A percentile compares a stretch with the other conserved stretches of the same genome.
phyloP scores from a whole-genome alignment of 1,139 yeast species.

The Kodamaea ohmeri region DNA sequence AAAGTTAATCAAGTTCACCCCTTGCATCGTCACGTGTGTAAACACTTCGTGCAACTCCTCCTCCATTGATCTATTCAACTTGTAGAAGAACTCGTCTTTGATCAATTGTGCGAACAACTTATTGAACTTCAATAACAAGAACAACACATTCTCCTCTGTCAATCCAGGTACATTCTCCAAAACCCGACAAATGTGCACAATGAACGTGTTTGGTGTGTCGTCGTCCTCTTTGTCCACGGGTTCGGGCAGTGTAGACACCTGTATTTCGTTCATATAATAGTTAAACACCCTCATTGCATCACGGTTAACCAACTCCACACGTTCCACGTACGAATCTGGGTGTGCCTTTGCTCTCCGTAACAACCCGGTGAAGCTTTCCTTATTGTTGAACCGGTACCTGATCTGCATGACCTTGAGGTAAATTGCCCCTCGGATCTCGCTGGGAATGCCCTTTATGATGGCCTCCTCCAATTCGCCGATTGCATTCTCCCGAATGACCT shows the following conservation, averaged over 20 bases:
- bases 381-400: conserved; percentile 30
- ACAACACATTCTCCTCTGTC: conserved; percentile 31
- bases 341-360: conserved; percentile 29
- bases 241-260: conserved; percentile 3
- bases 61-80: conserved; percentile 37
- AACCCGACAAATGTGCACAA: conserved; percentile 23
- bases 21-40: conserved; percentile 38
- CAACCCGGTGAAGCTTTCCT: conserved; percentile 31
- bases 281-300: conserved; percentile 34
- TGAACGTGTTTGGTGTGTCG: conserved; percentile 23
- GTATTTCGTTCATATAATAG: conserved; percentile 30
- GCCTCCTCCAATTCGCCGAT: conserved; percentile 26
- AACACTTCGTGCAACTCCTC: conserved; percentile 29
- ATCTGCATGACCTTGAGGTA: conserved; percentile 37
- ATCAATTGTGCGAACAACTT: conserved; percentile 27
- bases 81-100: conserved; percentile 40
- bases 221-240: conserved; percentile 7
- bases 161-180: conserved; percentile 23
- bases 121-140: conserved; percentile 34
- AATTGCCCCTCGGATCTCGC: conserved; percentile 26
- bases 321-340: conserved; percentile 21
- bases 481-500: conserved; percentile 19
- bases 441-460: conserved; percentile 36
- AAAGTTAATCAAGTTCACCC: conserved; percentile 30
- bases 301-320: conserved; percentile 20